A percentile compares a stretch with the other conserved stretches of the same genome.
phyloP scores from a whole-genome alignment of 768 basidiomycete species.

The Clavaria fumosa region DNA sequence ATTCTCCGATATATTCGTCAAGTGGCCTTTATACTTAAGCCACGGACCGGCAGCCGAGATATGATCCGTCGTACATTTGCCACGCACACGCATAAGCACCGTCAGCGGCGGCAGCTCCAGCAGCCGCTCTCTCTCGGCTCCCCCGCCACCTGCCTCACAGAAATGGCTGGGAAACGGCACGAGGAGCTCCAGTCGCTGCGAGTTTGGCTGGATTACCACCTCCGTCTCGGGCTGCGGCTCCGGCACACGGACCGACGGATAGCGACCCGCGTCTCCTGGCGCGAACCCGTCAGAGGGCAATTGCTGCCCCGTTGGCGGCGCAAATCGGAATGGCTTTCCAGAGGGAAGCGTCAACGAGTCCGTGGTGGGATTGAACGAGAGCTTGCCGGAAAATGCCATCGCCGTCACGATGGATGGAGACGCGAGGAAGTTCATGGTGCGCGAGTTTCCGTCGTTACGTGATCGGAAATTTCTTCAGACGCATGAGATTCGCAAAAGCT shows the following conservation, averaged over 20 bases:
- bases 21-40: conserved; percentile 97
- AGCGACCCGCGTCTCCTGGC: conserved; percentile 54
- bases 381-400: conserved; percentile 87
- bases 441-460: conserved; percentile 87
- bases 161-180: conserved; percentile 79
- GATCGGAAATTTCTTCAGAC: conserved; percentile 45
- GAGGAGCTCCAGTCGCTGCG: conserved; percentile 74
- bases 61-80: conserved; percentile 99
- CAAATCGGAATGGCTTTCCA: conserved; percentile 72
- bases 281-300: conserved; percentile 77
- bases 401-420: conserved; percentile 96
- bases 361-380: conserved; percentile 86
- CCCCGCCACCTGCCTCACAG: conserved; percentile 27
- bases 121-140: too few species aligned
- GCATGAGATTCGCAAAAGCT: background rate
- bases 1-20: conserved; percentile 94
- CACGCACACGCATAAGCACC: conserved; percentile 80
- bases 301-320: conserved; percentile 69
- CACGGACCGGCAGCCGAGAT: conserved; percentile 97
- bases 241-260: conserved; percentile 63
- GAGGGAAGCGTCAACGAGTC: conserved; percentile 53
- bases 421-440: conserved; percentile 96
- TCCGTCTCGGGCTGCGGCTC: conserved; percentile 60
- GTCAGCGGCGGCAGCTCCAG: conserved; percentile 71
- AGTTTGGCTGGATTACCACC: conserved; percentile 62